These are phyloP conservation scores for Oryza meridionalis DNA, from an alignment of 176 grass and related monocot genomes.

Conservation along the genomic window DNA sequence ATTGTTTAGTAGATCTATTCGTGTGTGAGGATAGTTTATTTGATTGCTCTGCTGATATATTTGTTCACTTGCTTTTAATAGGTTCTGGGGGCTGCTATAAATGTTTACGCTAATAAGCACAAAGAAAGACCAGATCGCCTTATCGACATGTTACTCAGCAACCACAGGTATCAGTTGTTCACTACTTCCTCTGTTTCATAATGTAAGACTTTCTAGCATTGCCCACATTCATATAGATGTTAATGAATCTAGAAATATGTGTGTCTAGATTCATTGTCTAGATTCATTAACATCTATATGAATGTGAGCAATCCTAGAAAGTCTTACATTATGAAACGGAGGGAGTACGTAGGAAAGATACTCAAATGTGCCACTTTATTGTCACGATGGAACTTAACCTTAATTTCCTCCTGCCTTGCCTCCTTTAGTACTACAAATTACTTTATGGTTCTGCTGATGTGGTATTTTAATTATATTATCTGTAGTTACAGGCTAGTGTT, in stretches of 20 bases:
- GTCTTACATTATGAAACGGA: no score
- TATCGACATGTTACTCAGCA: slow-evolving; percentile 94
- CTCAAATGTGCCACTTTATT: background rate
- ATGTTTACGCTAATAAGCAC: slow-evolving; percentile 93
- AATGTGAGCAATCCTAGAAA: no score
- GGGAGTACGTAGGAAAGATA: background rate
- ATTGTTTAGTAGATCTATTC: slow-evolving; percentile 21
- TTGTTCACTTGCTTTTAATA: slow-evolving; percentile 55
- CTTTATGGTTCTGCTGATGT: background rate
- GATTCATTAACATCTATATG: no score
- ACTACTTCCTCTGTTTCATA: no score
- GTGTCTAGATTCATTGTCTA: no score
- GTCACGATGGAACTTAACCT: background rate
- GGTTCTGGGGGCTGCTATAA: slow-evolving; percentile 88
- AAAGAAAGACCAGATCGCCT: slow-evolving; percentile 95
- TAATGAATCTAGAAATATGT: no score
- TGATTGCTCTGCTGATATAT: slow-evolving; percentile 39
- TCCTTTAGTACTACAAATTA: background rate
- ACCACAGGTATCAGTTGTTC: slow-evolving; percentile 68
- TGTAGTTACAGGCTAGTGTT: background rate
- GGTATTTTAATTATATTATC: slow-evolving; percentile 6
- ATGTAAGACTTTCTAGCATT: no score
- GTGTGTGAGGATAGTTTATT: slow-evolving; percentile 5
- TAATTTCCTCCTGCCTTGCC: background rate
- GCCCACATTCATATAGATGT: no score